Base-by-base conservation (phyloP, 2,329 filamentous ascomycete species). In the Botrytis galanthina region DNA sequence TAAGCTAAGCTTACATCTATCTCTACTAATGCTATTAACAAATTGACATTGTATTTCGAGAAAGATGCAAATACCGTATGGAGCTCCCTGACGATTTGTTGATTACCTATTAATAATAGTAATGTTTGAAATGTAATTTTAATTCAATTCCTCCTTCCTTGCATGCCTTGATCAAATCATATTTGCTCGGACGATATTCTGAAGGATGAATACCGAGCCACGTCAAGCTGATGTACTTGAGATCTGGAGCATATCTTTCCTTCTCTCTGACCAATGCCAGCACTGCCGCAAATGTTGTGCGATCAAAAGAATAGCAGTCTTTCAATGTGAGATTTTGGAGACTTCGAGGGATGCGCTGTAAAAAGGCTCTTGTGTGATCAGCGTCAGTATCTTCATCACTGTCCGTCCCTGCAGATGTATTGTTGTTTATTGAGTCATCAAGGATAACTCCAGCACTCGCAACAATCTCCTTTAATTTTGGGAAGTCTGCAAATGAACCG, bases 331-430 rank as follows among this genome's bases (percentile, higher is more conserved):
- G 51, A 9, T 12, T 57, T 32, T 70, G 37, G 20, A 70, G 22
- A 42, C 37, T 35, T 10, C 37, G 67, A 59, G 67, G 67, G 42
- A 70, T 70, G 37, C 67, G 67, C 26, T 44, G 14, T 44, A 59
- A 12, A 39, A 70, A 70, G 29, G 67, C 51, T 42, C 32, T 32
- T n/a, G 10, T 60, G 51, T 46, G 26, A n/a, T 12, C 10, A 39
- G 12, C 1, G 7, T 20, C 10, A n/a, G 37, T 10, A 42, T n/a
- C 26, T 10, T 59, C 10, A 9, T 22, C 26, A 26, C 7, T 26
- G 16, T 14, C 26, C 8, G 4, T 48, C 20, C 10, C 9, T 48
- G 3, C 46, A 48, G 46, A 10, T 26, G 8, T 48, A 9, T 46
- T 22, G 9, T 9, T 46, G 8, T 9, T 9, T 9, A 22, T 22